These are phyloP conservation scores for Phialemonium atrogriseum DNA, from an alignment of 2,329 filamentous ascomycete species.

Conservation along the genomic window DNA sequence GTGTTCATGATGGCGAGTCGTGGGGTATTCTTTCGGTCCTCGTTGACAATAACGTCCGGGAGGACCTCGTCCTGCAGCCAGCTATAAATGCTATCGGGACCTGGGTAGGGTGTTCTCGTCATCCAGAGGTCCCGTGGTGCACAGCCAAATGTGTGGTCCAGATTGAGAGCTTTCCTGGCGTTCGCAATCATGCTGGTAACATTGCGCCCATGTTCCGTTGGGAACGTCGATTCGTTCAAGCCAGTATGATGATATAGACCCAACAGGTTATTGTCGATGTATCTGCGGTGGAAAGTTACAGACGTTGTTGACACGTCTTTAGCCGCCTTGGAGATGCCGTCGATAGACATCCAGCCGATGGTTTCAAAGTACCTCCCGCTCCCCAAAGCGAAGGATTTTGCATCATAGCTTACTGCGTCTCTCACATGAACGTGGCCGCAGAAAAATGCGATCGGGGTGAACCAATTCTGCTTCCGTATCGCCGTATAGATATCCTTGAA, in stretches of 20 bases:
- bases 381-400: conserved; percentile 68
- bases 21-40: conserved; percentile 50
- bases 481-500: conserved; percentile 69
- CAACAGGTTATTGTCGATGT: conserved; percentile 89
- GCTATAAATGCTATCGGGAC: conserved; percentile 67
- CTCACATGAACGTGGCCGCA: conserved; percentile 87
- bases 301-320: conserved; percentile 21
- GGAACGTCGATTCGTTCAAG: conserved; percentile 63
- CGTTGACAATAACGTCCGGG: conserved; percentile 53
- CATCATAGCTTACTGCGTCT: conserved; percentile 74
- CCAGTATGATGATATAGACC: conserved; percentile 76
- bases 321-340: conserved; percentile 42
- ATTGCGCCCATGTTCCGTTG: conserved; percentile 64
- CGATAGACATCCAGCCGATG: conserved; percentile 84
- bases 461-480: conserved; percentile 68
- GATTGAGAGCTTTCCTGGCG: conserved; percentile 60
- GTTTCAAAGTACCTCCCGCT: conserved; percentile 94
- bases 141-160: conserved; percentile 75
- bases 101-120: conserved; percentile 65
- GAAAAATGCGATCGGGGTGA: conserved; percentile 84
- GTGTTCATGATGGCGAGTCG: conserved; percentile 77
- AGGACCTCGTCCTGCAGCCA: conserved; percentile 73
- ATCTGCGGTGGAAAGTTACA: conserved; percentile 64
- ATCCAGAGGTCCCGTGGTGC: conserved; percentile 77
- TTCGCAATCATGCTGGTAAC: conserved; percentile 61